Evolutionary conservation across 169 alveolate species (phyloP), one percentile per base, ranked within the genome.

Genomic region (Eimeria mitis): DNA sequence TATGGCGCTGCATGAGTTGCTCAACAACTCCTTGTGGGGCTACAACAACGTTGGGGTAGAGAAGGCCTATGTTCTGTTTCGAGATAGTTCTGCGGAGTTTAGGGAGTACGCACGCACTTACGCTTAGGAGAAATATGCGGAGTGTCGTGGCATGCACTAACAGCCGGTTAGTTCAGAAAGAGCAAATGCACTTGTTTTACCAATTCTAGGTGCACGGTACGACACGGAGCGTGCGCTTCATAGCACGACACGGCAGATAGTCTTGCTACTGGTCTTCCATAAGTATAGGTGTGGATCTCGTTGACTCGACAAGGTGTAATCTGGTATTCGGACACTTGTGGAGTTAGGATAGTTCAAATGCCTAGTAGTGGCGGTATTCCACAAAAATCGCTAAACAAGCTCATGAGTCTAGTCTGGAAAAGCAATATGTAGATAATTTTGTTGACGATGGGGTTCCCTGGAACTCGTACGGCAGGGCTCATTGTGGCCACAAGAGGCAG

Each of bases 91-190:
- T 65, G 42, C n/a, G 75, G 75, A 37, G 40, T 65, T n/a, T 65
- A 65, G 75, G 75, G 40, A 65, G 75, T 65, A 65, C 75, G 75
- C 75, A n/a, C 75, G 14, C 42, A 59, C 70, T 59, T n/a, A 59
- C 70, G 31, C 7, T 59, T 14, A n/a, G 11, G 7, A 59, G 1
- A 2, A n/a, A 59, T 1, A 13, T 59, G 31, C 21, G 31, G 6
- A 11, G 70, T 6, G 70, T 21, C 6, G 31, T 6, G 19, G 25
- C 70, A 59, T 25, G 11, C 19, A 59, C 31, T n/a, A 59, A 23
- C 70, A 25, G 5, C 19, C 70, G 6, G 70, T 14, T 59, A 21
- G n/a, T 5, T 19, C 25, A 16, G n/a, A 23, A 59, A 59, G 21
- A 11, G 31, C 21, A 59, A 7, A 23, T 0, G 70, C 25, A 59